These are phyloP conservation scores for Talaromyces sp. DNA, from an alignment of 2,329 filamentous ascomycete species.

Conservation along the genomic window DNA sequence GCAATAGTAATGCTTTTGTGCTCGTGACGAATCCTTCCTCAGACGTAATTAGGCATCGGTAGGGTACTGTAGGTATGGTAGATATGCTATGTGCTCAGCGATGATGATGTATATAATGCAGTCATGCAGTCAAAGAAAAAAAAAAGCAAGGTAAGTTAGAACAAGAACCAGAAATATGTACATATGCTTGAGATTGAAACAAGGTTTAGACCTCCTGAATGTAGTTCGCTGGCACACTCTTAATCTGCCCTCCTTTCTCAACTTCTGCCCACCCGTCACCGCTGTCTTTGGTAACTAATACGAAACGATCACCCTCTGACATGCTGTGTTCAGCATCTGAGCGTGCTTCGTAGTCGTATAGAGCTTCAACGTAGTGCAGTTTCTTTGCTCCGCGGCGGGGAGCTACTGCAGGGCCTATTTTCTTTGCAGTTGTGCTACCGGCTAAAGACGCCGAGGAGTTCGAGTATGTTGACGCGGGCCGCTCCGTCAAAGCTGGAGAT, in stretches of 20 bases:
- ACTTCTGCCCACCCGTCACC: slow-evolving; percentile 98
- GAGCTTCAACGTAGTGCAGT: slow-evolving; percentile 82
- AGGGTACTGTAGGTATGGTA: slow-evolving; percentile 5
- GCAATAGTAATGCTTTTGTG: not conserved
- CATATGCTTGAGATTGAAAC: not conserved
- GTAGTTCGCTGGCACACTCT: slow-evolving; percentile 92
- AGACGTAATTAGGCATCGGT: too few species aligned
- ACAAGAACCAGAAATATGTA: slow-evolving; percentile 14
- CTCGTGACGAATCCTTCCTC: not conserved
- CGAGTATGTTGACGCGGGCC: slow-evolving; percentile 73
- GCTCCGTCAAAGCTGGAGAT: slow-evolving; percentile 42
- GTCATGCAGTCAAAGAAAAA: too few species aligned
- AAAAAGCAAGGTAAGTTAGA: slow-evolving; percentile 23
- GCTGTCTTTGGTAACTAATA: slow-evolving; percentile 79
- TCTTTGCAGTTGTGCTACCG: slow-evolving; percentile 59
- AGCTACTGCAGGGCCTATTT: slow-evolving; percentile 87
- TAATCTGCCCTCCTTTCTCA: slow-evolving; percentile 79
- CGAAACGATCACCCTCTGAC: slow-evolving; percentile 84
- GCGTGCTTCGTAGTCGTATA: slow-evolving; percentile 87
- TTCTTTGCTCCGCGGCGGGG: slow-evolving; percentile 90
- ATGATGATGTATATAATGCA: not conserved
- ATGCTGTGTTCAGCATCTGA: slow-evolving; percentile 87
- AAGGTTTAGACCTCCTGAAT: slow-evolving; percentile 63
- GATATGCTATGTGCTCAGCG: slow-evolving; percentile 1
- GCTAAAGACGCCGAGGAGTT: slow-evolving; percentile 68